Evolutionary conservation across 768 basidiomycete genomes (phyloP), one percentile per base, ranked within the genome.

Genomic region (Phlegmacium glaucopus): DNA sequence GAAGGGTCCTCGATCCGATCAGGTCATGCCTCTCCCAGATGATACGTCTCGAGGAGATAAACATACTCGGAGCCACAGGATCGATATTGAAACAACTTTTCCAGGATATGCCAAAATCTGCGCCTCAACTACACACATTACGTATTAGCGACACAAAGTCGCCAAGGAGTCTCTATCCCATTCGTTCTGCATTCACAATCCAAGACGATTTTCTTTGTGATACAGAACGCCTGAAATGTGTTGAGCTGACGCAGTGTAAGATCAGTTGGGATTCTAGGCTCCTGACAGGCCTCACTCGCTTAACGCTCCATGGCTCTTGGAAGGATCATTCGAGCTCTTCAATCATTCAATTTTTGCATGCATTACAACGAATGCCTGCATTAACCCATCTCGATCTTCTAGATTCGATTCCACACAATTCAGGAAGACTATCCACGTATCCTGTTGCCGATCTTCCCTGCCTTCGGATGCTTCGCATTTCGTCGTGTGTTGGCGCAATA

Each of bases 261-360:
- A 52, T 74, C 41, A 53, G 62, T 5, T 70, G 72, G 70, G 56
- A 65, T 15, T 71, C 68, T 1, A 50, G 63, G 1, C 48, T 71
- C 11, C 55, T 77, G 17, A 46, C 45, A 34, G 61, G 61, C 42
- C 64, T 78, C 9, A 67, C 64, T n/a, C 58, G 63, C 42, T 61
- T 77, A 25, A 66, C 62, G 36, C 52, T 77, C 9, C 54, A 64
- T 35, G 47, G 66, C 47, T 53, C 68, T 7, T 48, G 61, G 17
- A 12, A n/a, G n/a, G n/a, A 27, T 2, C 39, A 54, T 9, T 51
- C 57, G 17, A 64, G 63, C 25, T 69, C 70, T 1, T 57, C 65
- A 7, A 59, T 62, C n/a, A n/a, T n/a, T n/a, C n/a, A n/a, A n/a
- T n/a, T n/a, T n/a, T n/a, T n/a, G n/a, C n/a, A n/a, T n/a, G n/a